phyloP scores from a whole-genome alignment of 345 rosid species.

The Reutealis trisperma region DNA sequence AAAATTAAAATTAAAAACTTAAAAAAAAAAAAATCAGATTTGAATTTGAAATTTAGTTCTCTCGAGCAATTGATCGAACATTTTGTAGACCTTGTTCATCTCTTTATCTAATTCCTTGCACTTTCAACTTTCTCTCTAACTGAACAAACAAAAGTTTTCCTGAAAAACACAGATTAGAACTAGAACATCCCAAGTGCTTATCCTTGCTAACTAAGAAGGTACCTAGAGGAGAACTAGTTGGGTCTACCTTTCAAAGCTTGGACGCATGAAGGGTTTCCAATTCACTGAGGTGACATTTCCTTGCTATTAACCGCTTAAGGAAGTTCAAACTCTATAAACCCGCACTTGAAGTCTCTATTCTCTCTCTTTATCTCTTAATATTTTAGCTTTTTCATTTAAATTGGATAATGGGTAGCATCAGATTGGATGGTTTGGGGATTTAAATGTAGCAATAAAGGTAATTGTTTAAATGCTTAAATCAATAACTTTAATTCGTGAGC shows the following conservation, averaged over 20 bases:
- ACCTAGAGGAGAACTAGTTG: constrained; percentile 54
- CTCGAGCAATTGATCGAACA: constrained; percentile 60
- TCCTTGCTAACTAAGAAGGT: constrained; percentile 78
- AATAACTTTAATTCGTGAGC: not conserved
- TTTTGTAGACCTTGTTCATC: constrained; percentile 16
- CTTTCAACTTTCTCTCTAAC: constrained; percentile 39
- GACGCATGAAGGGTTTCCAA: constrained; percentile 80
- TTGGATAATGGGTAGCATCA: too few relatives aligned
- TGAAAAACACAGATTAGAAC: constrained; percentile 11
- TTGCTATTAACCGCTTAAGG: constrained; percentile 73
- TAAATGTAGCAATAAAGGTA: not conserved
- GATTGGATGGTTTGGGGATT: too few relatives aligned
- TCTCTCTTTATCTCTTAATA: constrained; percentile 2
- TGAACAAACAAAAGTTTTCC: constrained; percentile 11
- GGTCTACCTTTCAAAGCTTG: constrained; percentile 76
- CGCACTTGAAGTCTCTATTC: constrained; percentile 62
- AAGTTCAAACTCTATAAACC: constrained; percentile 68
- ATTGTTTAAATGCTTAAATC: constrained; percentile 4
- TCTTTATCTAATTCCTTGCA: constrained; percentile 8
- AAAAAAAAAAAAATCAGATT: too few relatives aligned
- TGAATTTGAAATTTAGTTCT: constrained; percentile 10
- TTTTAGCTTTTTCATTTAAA: not conserved
- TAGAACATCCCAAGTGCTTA: constrained; percentile 46
- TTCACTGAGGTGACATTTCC: constrained; percentile 77
- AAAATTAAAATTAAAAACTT: too few relatives aligned